Conservation (phyloP, 495 filamentous ascomycete species). For the Annulohypoxylon maeteangense region DNA sequence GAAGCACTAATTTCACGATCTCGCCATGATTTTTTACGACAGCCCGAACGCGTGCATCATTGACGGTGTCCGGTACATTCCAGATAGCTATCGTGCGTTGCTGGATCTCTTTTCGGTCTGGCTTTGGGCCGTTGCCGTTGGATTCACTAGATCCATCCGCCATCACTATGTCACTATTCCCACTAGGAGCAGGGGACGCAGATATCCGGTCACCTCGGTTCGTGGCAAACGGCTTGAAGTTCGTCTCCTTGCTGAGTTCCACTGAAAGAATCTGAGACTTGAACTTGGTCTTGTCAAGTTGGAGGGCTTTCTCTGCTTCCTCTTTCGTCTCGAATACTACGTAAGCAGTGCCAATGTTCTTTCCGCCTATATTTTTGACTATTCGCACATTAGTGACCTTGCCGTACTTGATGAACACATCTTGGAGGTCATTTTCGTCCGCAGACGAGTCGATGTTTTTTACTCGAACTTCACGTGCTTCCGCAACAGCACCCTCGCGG, state of each 20-base stretch:
- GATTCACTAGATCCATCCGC: slow-evolving; percentile 37
- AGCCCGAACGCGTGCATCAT: slow-evolving; percentile 74
- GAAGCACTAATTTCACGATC: slow-evolving; percentile 72
- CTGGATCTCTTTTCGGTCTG: slow-evolving; percentile 49
- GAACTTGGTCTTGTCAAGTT: slow-evolving; percentile 77
- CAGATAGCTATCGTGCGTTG: slow-evolving; percentile 71
- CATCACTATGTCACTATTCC: slow-evolving; percentile 48
- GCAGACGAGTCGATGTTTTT: slow-evolving; percentile 74
- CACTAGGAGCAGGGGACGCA: slow-evolving; percentile 50
- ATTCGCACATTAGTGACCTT: slow-evolving; percentile 75
- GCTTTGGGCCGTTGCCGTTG: slow-evolving; percentile 33
- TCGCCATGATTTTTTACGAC: slow-evolving; percentile 71
- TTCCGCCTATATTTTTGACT: slow-evolving; percentile 68
- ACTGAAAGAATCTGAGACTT: slow-evolving; percentile 77
- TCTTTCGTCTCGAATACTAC: slow-evolving; percentile 80
- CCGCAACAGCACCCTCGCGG: slow-evolving; percentile 82
- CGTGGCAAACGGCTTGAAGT: slow-evolving; percentile 57
- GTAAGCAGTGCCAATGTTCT: slow-evolving; percentile 78
- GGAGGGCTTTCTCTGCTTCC: slow-evolving; percentile 71
- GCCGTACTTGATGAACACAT: slow-evolving; percentile 79
- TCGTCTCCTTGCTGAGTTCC: slow-evolving; percentile 62
- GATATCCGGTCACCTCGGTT: slow-evolving; percentile 45
- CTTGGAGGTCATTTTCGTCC: slow-evolving; percentile 72
- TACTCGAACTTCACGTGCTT: slow-evolving; percentile 89
- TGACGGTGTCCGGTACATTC: slow-evolving; percentile 76